Evolutionary conservation across 768 basidiomycete species (phyloP), one percentile per base, ranked within the genome.

Genomic region (Rhizopogon sp.): DNA sequence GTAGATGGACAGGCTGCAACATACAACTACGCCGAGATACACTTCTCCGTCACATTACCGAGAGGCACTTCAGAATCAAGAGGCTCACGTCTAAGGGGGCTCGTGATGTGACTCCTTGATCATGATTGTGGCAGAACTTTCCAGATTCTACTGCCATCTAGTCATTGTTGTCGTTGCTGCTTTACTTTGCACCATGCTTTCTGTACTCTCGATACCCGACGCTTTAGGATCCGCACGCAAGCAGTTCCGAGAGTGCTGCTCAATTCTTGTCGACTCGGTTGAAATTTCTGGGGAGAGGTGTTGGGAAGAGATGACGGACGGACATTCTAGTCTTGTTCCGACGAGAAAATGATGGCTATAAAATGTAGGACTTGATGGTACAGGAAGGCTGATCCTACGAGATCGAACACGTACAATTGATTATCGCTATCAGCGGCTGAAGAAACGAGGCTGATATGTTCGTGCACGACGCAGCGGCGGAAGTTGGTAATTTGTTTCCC

Each of bases 321-420:
- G 87, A 6, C 73, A 64, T 65, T 98, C 96, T 53, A 93, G 78
- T 0, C 88, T 83, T 0, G 87, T 70, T 8, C 94, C 96, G 50
- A 96, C 80, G 49, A 97, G 70, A 98, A 92, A 17, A 98, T 77
- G 50, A 96, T 68, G 29, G 29, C 29, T 8, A 31, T 31, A 71
- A 97, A 95, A 62, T 95, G 93, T 39, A 94, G 82, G 13, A 97
- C 95, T 75, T 97, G 95, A 70, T 98, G 93, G 71, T 94, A 98
- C 41, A 98, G 76, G 66, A 96, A 97, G 1, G 93, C 95, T 1
- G 78, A 85, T 0, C 96, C 95, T 25, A 87, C 73, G 40, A 98
- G 83, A 69, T 98, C 88, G 54, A 97, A 77, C 37, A 93, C 90
- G 60, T 84, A 83, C 28, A 70, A 5, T 1, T 56, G 53, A n/a